phyloP scores from a whole-genome alignment of 306 rosid species.

The Vicia faba region DNA sequence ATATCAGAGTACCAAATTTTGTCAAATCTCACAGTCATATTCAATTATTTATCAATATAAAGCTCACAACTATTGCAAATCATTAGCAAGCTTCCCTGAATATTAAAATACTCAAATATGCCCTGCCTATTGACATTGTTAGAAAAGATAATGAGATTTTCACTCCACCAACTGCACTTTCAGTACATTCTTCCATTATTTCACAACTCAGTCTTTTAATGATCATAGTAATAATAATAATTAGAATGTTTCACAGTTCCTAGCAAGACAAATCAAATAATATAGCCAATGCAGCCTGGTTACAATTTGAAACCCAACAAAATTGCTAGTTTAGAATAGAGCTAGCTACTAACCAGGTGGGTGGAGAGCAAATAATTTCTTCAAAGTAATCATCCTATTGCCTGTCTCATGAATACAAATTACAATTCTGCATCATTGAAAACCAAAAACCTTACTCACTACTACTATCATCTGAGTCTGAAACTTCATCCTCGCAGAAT shows the following conservation, averaged over 20 bases:
- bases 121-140: not conserved
- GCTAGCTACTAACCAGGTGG: constrained; percentile 34
- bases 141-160: constrained; percentile 14
- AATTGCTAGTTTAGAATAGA: constrained; percentile 1
- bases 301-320: constrained; percentile 11
- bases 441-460: constrained; percentile 29
- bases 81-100: not conserved
- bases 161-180: not conserved
- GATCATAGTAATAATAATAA: not conserved
- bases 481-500: constrained; percentile 51
- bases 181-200: too few relatives aligned
- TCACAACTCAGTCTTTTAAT: not conserved
- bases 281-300: not conserved
- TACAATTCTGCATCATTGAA: constrained; percentile 39
- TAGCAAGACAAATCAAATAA: constrained; percentile 28
- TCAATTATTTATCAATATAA: constrained; percentile 11
- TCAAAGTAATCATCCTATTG: constrained; percentile 1
- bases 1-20: constrained; percentile 12
- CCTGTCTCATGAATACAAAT: constrained; percentile 18
- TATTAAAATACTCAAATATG: not conserved
- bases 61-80: constrained; percentile 21
- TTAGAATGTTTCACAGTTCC: constrained; percentile 17
- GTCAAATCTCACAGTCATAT: constrained; percentile 15
- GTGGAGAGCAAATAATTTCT: constrained; percentile 4
- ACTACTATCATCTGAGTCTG: constrained; percentile 36